Percentiles rank a stretch among this genome's conserved stretches.
Conservation (phyloP, 192 early-diverging fungal species). For the Coemansia sp. region DNA sequence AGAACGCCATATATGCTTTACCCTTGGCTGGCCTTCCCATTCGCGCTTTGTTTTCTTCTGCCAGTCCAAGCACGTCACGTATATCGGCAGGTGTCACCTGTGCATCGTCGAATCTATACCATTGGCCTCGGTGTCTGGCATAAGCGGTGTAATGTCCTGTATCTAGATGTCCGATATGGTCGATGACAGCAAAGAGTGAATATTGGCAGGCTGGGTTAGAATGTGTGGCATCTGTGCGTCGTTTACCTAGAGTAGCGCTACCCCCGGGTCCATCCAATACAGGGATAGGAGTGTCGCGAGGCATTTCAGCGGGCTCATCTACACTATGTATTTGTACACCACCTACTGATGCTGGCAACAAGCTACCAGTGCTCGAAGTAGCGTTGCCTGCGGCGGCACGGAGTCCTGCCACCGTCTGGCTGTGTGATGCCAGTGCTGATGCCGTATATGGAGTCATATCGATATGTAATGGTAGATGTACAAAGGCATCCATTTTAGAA, state of each 20-base stretch:
- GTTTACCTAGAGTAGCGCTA: constrained; percentile 29
- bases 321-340: not conserved
- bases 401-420: constrained; percentile 42
- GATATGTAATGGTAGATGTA: constrained; percentile 77
- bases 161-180: constrained; percentile 87
- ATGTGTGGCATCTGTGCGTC: constrained; percentile 36
- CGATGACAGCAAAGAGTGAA: constrained; percentile 87
- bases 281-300: constrained; percentile 22
- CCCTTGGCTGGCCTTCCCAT: constrained; percentile 44
- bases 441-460: constrained; percentile 94
- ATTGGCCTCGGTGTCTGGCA: constrained; percentile 74
- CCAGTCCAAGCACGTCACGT: constrained; percentile 66
- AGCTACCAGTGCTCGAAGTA: constrained; percentile 40
- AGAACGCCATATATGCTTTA: constrained; percentile 83
- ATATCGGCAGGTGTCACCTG: constrained; percentile 65
- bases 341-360: constrained; percentile 30
- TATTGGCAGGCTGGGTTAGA: constrained; percentile 75
- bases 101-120: constrained; percentile 91
- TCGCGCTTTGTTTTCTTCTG: constrained; percentile 65
- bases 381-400: constrained; percentile 28
- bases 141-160: constrained; percentile 95
- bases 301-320: constrained; percentile 5
- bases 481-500: constrained; percentile 86
- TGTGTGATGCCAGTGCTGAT: constrained; percentile 50
- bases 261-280: constrained; percentile 38